Evolutionary conservation across 2,329 filamentous ascomycete species (phyloP).

Genomic region (Fusarium clavum): DNA sequence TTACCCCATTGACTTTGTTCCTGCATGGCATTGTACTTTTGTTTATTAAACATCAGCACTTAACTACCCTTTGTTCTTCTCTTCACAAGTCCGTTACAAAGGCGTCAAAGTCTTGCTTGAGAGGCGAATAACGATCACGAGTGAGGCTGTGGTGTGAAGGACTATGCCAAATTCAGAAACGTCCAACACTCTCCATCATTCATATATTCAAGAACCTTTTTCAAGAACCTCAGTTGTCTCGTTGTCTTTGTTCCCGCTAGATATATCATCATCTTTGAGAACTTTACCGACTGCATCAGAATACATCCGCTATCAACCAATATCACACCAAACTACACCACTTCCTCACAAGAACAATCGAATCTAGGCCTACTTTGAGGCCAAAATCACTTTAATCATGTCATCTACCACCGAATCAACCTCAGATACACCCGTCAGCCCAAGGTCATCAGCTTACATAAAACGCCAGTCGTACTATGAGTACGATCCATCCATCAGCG

Average conservation of each 20-base stretch:
- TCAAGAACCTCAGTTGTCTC: neutral
- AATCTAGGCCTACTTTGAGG: neutral
- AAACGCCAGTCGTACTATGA: conserved; percentile 39
- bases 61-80: neutral
- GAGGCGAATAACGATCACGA: neutral
- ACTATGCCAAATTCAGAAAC: conserved; percentile 29
- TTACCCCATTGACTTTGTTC: conserved; percentile 10
- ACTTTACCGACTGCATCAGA: neutral
- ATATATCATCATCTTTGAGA: neutral
- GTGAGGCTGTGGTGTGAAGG: conserved; percentile 4
- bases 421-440: conserved; percentile 13
- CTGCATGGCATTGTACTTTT: conserved; percentile 20
- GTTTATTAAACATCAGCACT: neutral
- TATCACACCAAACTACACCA: neutral
- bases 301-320: neutral
- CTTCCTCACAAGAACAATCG: neutral
- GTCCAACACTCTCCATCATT: neutral
- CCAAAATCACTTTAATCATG: conserved; percentile 16
- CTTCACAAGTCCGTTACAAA: neutral
- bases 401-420: conserved; percentile 9
- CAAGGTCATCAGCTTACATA: conserved; percentile 25
- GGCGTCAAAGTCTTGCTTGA: neutral
- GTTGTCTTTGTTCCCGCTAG: neutral
- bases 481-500: conserved; percentile 40
- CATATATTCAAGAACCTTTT: conserved; percentile 5